Conservation (phyloP, 177 flowering plant species). For the Vitis hybrid region DNA sequence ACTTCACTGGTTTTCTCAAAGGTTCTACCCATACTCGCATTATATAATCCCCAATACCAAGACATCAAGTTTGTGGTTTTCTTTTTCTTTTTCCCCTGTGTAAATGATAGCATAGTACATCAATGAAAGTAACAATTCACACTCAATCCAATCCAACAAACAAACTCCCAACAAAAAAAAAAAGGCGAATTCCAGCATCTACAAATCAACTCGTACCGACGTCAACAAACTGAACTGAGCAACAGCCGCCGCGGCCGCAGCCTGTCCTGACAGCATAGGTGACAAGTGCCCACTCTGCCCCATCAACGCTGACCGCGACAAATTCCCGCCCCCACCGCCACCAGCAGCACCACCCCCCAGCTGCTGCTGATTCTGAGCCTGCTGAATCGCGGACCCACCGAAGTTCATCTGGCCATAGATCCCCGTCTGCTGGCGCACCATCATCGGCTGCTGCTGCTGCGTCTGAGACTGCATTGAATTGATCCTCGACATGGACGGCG, state of each 20-base stretch:
- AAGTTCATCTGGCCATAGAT: constrained; percentile 71
- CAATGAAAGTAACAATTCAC: neutral
- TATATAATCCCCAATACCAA: too few species aligned
- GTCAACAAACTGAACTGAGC: constrained; percentile 66
- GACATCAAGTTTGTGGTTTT: too few species aligned
- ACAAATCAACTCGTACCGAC: constrained; percentile 37
- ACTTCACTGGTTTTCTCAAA: too few species aligned
- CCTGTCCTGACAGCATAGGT: constrained; percentile 57
- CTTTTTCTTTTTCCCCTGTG: too few species aligned
- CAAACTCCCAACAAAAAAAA: neutral
- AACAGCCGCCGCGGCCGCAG: constrained; percentile 28
- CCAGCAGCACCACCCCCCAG: constrained; percentile 26
- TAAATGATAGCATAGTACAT: too few species aligned
- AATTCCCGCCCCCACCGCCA: constrained; percentile 34
- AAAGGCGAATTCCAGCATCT: neutral
- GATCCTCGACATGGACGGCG: constrained; percentile 69
- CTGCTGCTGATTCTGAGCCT: constrained; percentile 39
- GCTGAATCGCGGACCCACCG: constrained; percentile 40
- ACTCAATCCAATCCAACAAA: neutral
- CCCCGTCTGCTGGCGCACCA: constrained; percentile 45
- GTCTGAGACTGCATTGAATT: constrained; percentile 50
- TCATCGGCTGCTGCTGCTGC: constrained; percentile 30
- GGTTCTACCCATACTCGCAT: too few species aligned
- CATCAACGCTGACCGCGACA: constrained; percentile 54
- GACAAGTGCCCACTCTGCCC: constrained; percentile 58